Conservation (phyloP, 768 basidiomycete genomes). For the Mycena metata region DNA sequence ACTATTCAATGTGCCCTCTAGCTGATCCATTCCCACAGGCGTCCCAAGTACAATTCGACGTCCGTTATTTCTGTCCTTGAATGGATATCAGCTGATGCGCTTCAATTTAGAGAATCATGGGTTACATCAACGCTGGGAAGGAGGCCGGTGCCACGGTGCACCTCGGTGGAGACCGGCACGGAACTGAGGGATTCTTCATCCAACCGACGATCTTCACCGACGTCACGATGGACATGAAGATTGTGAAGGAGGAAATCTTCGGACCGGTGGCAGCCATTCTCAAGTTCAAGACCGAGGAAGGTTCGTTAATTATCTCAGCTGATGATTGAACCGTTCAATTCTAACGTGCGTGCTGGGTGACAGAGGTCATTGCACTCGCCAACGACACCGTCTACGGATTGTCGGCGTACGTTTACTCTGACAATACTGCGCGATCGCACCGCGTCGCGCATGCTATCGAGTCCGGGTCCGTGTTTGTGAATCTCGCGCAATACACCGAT, state of each 20-base stretch:
- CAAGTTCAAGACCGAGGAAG: conserved; percentile 72
- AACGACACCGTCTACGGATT: conserved; percentile 93
- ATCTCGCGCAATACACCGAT: conserved; percentile 65
- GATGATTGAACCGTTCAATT: neutral
- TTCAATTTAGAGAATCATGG: conserved; percentile 68
- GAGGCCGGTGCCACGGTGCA: conserved; percentile 74
- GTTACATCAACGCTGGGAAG: conserved; percentile 79
- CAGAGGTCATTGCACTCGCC: conserved; percentile 77
- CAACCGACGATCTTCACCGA: conserved; percentile 77
- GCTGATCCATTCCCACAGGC: conserved; percentile 57
- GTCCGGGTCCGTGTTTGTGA: conserved; percentile 70
- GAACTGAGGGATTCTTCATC: conserved; percentile 74
- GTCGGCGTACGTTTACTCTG: conserved; percentile 88
- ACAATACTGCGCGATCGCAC: conserved; percentile 82
- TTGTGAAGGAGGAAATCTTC: conserved; percentile 79
- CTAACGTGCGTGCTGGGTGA: conserved; percentile 1
- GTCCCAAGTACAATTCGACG: conserved; percentile 80
- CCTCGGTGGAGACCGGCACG: conserved; percentile 70
- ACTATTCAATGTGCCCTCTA: too few species aligned
- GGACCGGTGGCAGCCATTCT: conserved; percentile 80
- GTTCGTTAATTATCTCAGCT: conserved; percentile 36
- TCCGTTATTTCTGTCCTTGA: conserved; percentile 50
- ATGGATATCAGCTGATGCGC: neutral
- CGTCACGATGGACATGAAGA: conserved; percentile 72
- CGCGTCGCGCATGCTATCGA: conserved; percentile 79